Evolutionary conservation across 768 basidiomycete genomes (phyloP).

Genomic region (Boletus speciosus): DNA sequence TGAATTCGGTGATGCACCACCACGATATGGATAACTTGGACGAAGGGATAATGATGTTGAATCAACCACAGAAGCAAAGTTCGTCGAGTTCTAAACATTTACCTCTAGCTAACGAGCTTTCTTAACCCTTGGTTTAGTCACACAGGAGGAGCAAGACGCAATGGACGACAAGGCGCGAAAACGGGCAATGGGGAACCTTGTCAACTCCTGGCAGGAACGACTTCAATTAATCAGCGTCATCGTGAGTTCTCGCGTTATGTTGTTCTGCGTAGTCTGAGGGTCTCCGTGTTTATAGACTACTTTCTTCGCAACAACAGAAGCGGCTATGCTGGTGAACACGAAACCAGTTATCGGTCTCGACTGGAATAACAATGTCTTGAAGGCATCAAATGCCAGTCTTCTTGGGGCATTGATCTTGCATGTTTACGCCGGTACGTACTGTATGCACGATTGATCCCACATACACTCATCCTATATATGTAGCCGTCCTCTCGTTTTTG

Average conservation of each 20-base stretch:
- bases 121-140: slow-evolving; percentile 26
- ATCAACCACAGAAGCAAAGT: slow-evolving; percentile 18
- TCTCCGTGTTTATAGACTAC: slow-evolving; percentile 43
- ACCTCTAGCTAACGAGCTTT: background rate
- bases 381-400: slow-evolving; percentile 44
- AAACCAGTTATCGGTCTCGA: slow-evolving; percentile 27
- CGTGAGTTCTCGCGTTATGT: slow-evolving; percentile 32
- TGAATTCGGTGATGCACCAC: slow-evolving; percentile 19
- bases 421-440: slow-evolving; percentile 43
- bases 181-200: slow-evolving; percentile 47
- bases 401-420: slow-evolving; percentile 55
- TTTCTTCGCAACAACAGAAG: slow-evolving; percentile 59
- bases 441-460: slow-evolving; percentile 1
- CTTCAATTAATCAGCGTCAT: slow-evolving; percentile 59
- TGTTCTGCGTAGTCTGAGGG: background rate
- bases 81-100: background rate
- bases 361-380: slow-evolving; percentile 14
- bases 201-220: slow-evolving; percentile 62
- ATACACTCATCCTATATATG: background rate
- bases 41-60: slow-evolving; percentile 10
- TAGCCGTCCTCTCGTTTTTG: slow-evolving; percentile 47
- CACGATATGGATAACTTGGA: slow-evolving; percentile 7
- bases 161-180: slow-evolving; percentile 44
- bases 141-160: slow-evolving; percentile 49
- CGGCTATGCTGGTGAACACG: slow-evolving; percentile 47